These are phyloP conservation scores for Colletotrichum limetticola DNA, from an alignment of 2,329 filamentous ascomycete genomes.

Conservation along the genomic window DNA sequence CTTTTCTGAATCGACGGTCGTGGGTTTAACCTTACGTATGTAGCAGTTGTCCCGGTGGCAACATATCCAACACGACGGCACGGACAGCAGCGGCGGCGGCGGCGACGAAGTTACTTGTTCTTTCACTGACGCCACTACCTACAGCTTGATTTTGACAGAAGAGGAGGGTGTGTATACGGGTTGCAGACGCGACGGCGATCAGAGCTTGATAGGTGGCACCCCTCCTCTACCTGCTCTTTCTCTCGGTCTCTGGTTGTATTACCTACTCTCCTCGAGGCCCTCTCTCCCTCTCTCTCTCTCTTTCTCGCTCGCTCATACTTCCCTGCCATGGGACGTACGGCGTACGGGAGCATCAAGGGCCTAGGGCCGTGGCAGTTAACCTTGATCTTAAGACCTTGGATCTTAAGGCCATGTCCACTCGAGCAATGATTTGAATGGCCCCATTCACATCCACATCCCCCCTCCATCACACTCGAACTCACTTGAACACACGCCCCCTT, in stretches of 20 bases:
- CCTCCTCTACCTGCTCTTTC: neutral
- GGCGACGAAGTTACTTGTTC: neutral
- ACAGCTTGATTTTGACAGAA: neutral
- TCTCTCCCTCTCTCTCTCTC: neutral
- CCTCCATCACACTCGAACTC: neutral
- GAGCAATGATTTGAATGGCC: neutral
- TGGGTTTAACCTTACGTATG: constrained; percentile 5
- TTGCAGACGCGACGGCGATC: constrained; percentile 27
- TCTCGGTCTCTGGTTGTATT: neutral
- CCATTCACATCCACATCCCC: neutral
- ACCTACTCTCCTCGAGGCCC: neutral
- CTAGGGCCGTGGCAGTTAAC: constrained; percentile 2
- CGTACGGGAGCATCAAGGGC: neutral
- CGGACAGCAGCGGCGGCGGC: neutral
- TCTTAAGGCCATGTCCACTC: neutral
- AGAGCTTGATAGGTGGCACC: constrained; percentile 22
- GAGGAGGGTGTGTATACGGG: constrained; percentile 3
- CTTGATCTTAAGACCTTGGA: constrained; percentile 11
- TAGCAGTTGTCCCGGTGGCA: constrained; percentile 5
- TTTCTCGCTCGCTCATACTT: neutral
- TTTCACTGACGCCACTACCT: neutral
- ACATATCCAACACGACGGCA: constrained; percentile 1
- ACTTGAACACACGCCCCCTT: neutral
- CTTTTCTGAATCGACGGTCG: neutral
- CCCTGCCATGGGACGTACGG: constrained; percentile 10